Conservation (phyloP, 2,329 filamentous ascomycete species). For the Cytospora leucostoma region DNA sequence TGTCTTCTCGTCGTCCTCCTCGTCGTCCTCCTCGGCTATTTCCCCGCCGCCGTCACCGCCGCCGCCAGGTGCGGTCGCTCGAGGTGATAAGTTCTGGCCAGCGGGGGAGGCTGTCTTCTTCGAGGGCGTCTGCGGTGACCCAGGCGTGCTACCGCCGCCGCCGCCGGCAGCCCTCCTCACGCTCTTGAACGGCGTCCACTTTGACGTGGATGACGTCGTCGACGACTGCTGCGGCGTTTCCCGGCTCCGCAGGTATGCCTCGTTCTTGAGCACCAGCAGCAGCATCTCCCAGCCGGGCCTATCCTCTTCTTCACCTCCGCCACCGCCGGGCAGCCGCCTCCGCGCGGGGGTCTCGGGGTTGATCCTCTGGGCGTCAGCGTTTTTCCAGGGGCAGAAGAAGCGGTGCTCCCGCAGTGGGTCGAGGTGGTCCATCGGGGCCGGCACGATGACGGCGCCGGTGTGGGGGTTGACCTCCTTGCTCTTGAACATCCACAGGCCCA, state of each 20-base stretch:
- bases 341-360: slow-evolving; percentile 31
- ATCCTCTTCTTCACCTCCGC: slow-evolving; percentile 38
- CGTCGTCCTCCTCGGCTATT: slow-evolving; percentile 43
- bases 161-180: slow-evolving; percentile 1
- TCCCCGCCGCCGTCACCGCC: slow-evolving; percentile 30
- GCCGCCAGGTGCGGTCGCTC: neutral
- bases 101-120: neutral
- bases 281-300: slow-evolving; percentile 59
- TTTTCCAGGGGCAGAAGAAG: slow-evolving; percentile 83
- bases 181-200: slow-evolving; percentile 30
- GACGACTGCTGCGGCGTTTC: slow-evolving; percentile 29
- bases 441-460: slow-evolving; percentile 53
- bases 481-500: slow-evolving; percentile 94
- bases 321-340: slow-evolving; percentile 31
- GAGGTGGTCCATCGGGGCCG: slow-evolving; percentile 65
- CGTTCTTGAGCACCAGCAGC: slow-evolving; percentile 57
- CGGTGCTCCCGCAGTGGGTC: slow-evolving; percentile 74
- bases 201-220: slow-evolving; percentile 17
- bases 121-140: neutral
- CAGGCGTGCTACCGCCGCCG: neutral
- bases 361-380: slow-evolving; percentile 60
- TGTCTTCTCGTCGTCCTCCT: slow-evolving; percentile 49
- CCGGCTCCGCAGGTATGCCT: slow-evolving; percentile 53
- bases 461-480: slow-evolving; percentile 65
- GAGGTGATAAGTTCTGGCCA: neutral